Base-by-base conservation (phyloP, 176 grass and related monocot genomes). In the Ampelocalamus luodianensis region DNA sequence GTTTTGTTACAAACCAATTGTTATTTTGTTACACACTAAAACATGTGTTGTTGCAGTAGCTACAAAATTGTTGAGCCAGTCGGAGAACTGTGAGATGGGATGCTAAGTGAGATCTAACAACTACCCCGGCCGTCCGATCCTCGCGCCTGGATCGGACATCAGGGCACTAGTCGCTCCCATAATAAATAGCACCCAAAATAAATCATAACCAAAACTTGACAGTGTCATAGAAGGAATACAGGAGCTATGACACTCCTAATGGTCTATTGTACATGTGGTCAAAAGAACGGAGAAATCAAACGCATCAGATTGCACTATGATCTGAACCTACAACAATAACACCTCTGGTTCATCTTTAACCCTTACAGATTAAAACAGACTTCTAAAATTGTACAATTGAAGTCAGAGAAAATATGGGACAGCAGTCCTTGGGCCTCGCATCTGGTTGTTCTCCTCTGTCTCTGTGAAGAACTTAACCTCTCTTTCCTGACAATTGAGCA, bases 381-480 rank as follows among this genome's bases (percentile, higher is more conserved):
- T 34, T 34, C 85, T 87, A 90, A 80, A 70, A 87, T 91, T 87
- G 83, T 92, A 92, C 90, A 89, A 40, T 29, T 86, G 62, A 83
- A 82, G 79, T 91, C 86, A 97, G 68, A 97, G 93, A 78, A 97
- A 97, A 90, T 97, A 97, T 22, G 95, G 95, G 72, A 97, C 95
- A 12, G 90, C 90, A 1, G 95, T 93, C 65, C 95, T 89, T 43
- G 95, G 95, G n/a, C 95, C 95, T 48, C 95, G 88, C 95, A 97
- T 97, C 89, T 97, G 95, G 65, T 97, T 97, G 82, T 97, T 97
- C 89, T 97, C 95, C 81, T 97, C 95, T 14, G 95, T 97, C 88
- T 97, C 95, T 1, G 95, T 97, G 76, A 97, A 97, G 87, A 97
- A 97, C 79, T 97, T 95, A 42, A 97, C 95, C 18, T 97, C 95